Conservation (phyloP, 2,329 filamentous ascomycete genomes). For the Conoideocrella luteorostrata region DNA sequence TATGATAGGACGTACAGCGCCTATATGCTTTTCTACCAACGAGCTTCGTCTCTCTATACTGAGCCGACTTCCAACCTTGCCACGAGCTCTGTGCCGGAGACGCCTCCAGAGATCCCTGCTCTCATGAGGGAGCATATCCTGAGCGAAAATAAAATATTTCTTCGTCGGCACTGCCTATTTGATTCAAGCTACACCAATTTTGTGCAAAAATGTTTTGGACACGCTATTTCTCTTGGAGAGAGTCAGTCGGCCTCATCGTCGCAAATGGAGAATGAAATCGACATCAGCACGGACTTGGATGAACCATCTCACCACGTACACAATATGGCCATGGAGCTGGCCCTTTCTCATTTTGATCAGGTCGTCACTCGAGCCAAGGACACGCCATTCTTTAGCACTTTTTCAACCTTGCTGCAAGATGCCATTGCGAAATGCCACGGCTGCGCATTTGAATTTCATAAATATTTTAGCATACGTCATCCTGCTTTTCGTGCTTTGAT, state of each 20-base stretch:
- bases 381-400: slow-evolving; percentile 51
- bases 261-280: slow-evolving; percentile 5
- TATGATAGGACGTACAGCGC: slow-evolving; percentile 75
- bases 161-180: slow-evolving; percentile 73
- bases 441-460: slow-evolving; percentile 53
- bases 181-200: slow-evolving; percentile 67
- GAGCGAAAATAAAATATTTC: slow-evolving; percentile 63
- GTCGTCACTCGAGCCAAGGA: slow-evolving; percentile 68
- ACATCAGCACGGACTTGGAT: neutral
- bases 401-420: slow-evolving; percentile 42
- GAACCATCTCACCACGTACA: slow-evolving; percentile 27
- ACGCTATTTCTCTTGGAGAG: slow-evolving; percentile 43
- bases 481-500: slow-evolving; percentile 59
- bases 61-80: neutral
- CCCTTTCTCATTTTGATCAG: slow-evolving; percentile 66
- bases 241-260: neutral
- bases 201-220: slow-evolving; percentile 54
- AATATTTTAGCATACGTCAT: slow-evolving; percentile 52
- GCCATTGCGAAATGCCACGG: slow-evolving; percentile 41
- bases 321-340: slow-evolving; percentile 45
- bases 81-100: neutral
- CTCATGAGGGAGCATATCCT: slow-evolving; percentile 54
- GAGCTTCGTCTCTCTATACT: slow-evolving; percentile 57
- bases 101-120: slow-evolving; percentile 39
- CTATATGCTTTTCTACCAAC: slow-evolving; percentile 97